These are phyloP conservation scores for Sungouiella blattae DNA, from an alignment of 805 yeast genomes.

Conservation along the genomic window DNA sequence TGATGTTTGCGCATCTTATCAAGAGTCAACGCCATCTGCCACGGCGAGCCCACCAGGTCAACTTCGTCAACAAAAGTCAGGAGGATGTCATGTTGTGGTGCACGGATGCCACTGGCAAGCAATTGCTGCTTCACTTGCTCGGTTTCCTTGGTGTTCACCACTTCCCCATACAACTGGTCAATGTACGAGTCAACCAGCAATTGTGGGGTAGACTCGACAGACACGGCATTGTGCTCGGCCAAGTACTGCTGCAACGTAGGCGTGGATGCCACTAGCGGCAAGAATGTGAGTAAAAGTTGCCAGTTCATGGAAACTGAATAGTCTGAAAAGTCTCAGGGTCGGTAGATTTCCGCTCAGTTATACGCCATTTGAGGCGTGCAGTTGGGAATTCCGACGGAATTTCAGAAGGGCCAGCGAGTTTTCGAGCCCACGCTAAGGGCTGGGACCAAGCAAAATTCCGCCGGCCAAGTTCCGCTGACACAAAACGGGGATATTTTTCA, in stretches of 20 bases:
- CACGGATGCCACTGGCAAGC: slow-evolving; percentile 2
- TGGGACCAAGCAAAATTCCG: too few relatives aligned
- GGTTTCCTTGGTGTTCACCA: slow-evolving; percentile 8
- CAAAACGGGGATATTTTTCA: too few relatives aligned
- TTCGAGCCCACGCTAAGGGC: too few relatives aligned
- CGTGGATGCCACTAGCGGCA: neutral
- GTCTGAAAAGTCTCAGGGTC: too few relatives aligned
- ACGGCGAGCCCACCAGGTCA: too few relatives aligned
- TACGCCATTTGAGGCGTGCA: neutral
- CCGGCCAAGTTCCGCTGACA: too few relatives aligned
- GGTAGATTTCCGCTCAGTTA: too few relatives aligned
- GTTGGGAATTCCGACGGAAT: neutral
- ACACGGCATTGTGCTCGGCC: neutral
- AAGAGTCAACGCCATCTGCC: slow-evolving; percentile 2
- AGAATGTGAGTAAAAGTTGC: neutral
- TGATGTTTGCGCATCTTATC: slow-evolving; percentile 3
- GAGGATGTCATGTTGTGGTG: neutral
- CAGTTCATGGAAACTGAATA: too few relatives aligned
- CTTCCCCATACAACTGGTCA: slow-evolving; percentile 15
- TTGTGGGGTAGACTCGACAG: too few relatives aligned
- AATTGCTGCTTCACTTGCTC: slow-evolving; percentile 2
- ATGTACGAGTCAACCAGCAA: slow-evolving; percentile 10
- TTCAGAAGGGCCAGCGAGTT: too few relatives aligned
- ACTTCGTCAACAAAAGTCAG: slow-evolving; percentile 1
- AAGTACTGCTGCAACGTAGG: too few relatives aligned